Evolutionary conservation across 2,329 filamentous ascomycete genomes (phyloP).

Genomic region (Claviceps humidiphila): DNA sequence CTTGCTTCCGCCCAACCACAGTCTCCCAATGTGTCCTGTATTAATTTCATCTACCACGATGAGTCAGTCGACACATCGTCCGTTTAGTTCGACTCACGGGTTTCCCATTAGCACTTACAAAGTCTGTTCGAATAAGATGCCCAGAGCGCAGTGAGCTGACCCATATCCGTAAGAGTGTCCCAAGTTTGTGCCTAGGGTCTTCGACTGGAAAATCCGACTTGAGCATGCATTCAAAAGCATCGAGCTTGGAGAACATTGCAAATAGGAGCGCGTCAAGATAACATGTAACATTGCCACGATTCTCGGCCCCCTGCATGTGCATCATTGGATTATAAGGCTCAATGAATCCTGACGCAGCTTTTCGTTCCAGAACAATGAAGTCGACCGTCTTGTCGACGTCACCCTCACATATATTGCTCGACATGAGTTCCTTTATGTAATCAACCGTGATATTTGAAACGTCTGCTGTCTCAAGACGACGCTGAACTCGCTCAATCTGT

Average conservation of each 20-base stretch:
- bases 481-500: slow-evolving; percentile 29
- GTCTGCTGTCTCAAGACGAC: slow-evolving; percentile 28
- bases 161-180: slow-evolving; percentile 73
- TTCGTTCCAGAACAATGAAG: slow-evolving; percentile 64
- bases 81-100: not conserved
- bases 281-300: slow-evolving; percentile 79
- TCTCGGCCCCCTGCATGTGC: slow-evolving; percentile 72
- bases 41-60: slow-evolving; percentile 51
- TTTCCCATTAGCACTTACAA: slow-evolving; percentile 39
- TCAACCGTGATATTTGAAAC: slow-evolving; percentile 42
- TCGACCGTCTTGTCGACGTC: slow-evolving; percentile 64
- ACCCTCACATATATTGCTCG: slow-evolving; percentile 50
- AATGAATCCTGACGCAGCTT: slow-evolving; percentile 69
- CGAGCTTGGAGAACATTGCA: slow-evolving; percentile 85
- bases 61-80: slow-evolving; percentile 7
- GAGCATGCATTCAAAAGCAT: slow-evolving; percentile 86
- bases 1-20: slow-evolving; percentile 83
- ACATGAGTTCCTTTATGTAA: slow-evolving; percentile 40
- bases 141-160: slow-evolving; percentile 84
- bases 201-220: slow-evolving; percentile 61
- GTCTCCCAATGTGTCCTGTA: slow-evolving; percentile 69
- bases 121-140: slow-evolving; percentile 69
- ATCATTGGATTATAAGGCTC: slow-evolving; percentile 58
- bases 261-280: slow-evolving; percentile 86
- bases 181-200: slow-evolving; percentile 56